Percentiles rank a stretch among this genome's conserved stretches.
Evolutionary conservation across 331 rosid species (phyloP).

Genomic region (Quercus tomentella): DNA sequence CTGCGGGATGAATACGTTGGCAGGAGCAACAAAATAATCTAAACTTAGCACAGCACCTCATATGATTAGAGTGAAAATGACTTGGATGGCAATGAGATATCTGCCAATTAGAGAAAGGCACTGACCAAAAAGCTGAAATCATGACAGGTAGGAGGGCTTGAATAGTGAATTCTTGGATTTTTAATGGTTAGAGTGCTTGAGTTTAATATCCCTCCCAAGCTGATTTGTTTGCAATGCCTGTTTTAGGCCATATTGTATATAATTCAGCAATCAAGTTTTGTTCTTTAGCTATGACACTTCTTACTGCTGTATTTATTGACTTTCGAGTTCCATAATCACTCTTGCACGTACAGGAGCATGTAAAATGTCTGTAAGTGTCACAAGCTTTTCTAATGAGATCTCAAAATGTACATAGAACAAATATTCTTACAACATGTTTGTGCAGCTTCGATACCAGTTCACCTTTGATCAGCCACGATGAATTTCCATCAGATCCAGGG

Average conservation of each 20-base stretch:
- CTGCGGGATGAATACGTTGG: not conserved
- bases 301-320: not conserved
- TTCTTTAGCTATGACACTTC: not conserved
- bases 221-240: not conserved
- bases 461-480: not conserved
- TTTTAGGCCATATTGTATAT: not conserved
- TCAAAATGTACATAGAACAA: slow-evolving; percentile 16
- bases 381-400: not conserved
- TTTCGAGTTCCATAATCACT: not conserved
- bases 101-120: too few species aligned
- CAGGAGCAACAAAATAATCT: not conserved
- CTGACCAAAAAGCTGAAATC: not conserved
- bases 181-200: not conserved
- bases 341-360: not conserved
- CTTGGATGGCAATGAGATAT: too few species aligned
- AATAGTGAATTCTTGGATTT: not conserved
- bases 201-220: not conserved
- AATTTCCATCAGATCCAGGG: slow-evolving; percentile 14
- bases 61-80: too few species aligned
- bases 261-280: not conserved
- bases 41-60: too few species aligned
- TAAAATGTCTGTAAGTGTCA: not conserved
- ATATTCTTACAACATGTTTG: not conserved
- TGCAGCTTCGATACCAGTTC: not conserved
- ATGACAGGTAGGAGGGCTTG: not conserved